phyloP scores from a whole-genome alignment of 371 early-diverging fungal species.

The Apophysomyces sp. region DNA sequence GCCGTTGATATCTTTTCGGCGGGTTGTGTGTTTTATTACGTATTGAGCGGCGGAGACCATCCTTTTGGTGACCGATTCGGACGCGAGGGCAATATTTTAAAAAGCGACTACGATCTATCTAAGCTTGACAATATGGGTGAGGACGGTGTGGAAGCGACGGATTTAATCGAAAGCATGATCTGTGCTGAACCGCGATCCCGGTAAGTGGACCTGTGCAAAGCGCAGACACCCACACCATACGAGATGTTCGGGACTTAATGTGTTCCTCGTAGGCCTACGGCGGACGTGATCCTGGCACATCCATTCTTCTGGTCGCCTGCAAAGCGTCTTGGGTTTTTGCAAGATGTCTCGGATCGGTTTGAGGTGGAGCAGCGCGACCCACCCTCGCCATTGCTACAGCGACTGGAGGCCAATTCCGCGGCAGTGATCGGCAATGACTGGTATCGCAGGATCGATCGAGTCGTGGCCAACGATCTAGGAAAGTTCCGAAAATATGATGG shows the following conservation, averaged over 20 bases:
- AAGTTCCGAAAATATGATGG: constrained; percentile 93
- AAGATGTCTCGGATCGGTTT: constrained; percentile 93
- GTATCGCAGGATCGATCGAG: constrained; percentile 79
- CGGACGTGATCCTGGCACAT: constrained; percentile 75
- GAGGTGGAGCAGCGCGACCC: constrained; percentile 83
- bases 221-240: too few relatives aligned
- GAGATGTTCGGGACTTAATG: too few relatives aligned
- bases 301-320: constrained; percentile 94
- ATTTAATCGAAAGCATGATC: constrained; percentile 91
- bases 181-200: constrained; percentile 71
- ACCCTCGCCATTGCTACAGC: constrained; percentile 63
- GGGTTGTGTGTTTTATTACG: constrained; percentile 94
- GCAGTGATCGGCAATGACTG: constrained; percentile 77
- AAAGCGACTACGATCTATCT: constrained; percentile 67
- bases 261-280: constrained; percentile 60
- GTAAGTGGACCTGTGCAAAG: too few relatives aligned
- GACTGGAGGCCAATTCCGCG: constrained; percentile 61
- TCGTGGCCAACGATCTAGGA: constrained; percentile 79
- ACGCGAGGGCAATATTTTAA: constrained; percentile 86
- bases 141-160: constrained; percentile 82
- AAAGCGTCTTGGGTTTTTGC: constrained; percentile 83
- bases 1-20: constrained; percentile 95
- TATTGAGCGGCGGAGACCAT: constrained; percentile 87
- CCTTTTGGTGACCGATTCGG: constrained; percentile 93
- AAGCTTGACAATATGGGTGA: constrained; percentile 69